These are phyloP conservation scores for Nothophaeocryptopus gaeumannii DNA, from an alignment of 2,329 filamentous ascomycete genomes.

Conservation along the genomic window DNA sequence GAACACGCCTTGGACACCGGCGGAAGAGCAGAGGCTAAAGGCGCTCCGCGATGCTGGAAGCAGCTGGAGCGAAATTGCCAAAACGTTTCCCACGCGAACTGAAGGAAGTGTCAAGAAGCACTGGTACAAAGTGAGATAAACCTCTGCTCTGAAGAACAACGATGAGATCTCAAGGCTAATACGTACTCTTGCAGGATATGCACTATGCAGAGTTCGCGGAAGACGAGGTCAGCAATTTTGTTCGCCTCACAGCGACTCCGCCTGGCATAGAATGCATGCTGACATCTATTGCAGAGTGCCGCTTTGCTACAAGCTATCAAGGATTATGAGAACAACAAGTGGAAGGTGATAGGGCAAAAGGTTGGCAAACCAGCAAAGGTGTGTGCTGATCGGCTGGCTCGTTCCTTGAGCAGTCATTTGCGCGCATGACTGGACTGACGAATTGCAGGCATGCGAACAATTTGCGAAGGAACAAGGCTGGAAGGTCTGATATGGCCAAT, in stretches of 20 bases:
- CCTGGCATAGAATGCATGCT: constrained; percentile 20
- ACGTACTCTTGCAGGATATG: constrained; percentile 70
- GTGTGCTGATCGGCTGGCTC: constrained; percentile 24
- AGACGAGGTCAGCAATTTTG: constrained; percentile 71
- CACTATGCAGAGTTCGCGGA: constrained; percentile 98
- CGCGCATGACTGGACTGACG: neutral
- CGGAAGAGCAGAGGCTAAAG: constrained; percentile 88
- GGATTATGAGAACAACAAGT: constrained; percentile 98
- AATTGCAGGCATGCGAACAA: constrained; percentile 71
- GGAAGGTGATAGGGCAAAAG: constrained; percentile 95
- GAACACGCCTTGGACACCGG: constrained; percentile 98
- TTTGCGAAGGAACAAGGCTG: constrained; percentile 83
- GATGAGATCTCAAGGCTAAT: neutral
- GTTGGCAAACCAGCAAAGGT: constrained; percentile 97
- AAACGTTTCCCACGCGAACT: constrained; percentile 91
- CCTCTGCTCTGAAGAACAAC: neutral
- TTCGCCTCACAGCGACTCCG: constrained; percentile 37
- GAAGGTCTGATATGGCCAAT: constrained; percentile 28
- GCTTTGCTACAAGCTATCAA: constrained; percentile 90
- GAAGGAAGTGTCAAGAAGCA: constrained; percentile 99
- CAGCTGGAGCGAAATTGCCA: constrained; percentile 97
- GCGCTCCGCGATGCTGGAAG: constrained; percentile 89
- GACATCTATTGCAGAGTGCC: constrained; percentile 57
- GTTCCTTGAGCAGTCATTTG: neutral
- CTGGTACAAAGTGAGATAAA: constrained; percentile 81